Base-by-base conservation (phyloP, 768 basidiomycete genomes). In the Rhizopogon vulgaris region DNA sequence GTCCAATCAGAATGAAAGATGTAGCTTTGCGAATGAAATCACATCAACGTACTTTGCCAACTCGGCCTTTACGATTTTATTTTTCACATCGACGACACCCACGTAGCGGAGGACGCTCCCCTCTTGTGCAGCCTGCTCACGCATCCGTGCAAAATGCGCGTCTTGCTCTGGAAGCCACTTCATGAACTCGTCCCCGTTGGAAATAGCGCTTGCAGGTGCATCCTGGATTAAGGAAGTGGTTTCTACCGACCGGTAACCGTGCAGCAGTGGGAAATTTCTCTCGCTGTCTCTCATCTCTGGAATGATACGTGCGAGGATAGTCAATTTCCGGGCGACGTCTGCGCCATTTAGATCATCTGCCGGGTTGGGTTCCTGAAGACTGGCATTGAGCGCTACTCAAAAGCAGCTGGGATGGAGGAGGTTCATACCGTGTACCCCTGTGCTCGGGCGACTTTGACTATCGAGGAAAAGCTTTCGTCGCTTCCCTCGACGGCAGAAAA, bases 251-350 rank as follows among this genome's bases (percentile, higher is more conserved):
- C 75, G 70, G 71, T 87, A 95, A 4, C 93, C 93, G 8, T 81
- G 69, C n/a, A 85, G 78, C 6, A 96, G 79, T 24, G 69, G 66
- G 30, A 45, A 45, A 18, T 45, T 45, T 32, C 18, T 17, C 9
- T 45, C 28, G 2, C 22, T 17, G 1, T 45, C 43, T 30, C 32
- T 45, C 6, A 71, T 64, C 17, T 71, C 63, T 4, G 82, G 76
- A 54, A 92, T 79, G 62, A 84, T 80, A 48, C 96, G 86, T 0
- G 93, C 85, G 52, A 99, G 79, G 70, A 99, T 99, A 49, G 93
- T 93, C 43, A 99, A 82, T 69, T 99, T 99, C 41, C 96, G 85
- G 2, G 94, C 94, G 42, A 99, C 96, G 68, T 99, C 96, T 32
- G 89, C 88, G 5, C 96, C 96, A 56, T 92, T 94, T 40, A 99